A percentile compares a stretch with the other conserved stretches of the same genome.
Conservation (phyloP, 495 filamentous ascomycete genomes). For the Penicillium lagena region DNA sequence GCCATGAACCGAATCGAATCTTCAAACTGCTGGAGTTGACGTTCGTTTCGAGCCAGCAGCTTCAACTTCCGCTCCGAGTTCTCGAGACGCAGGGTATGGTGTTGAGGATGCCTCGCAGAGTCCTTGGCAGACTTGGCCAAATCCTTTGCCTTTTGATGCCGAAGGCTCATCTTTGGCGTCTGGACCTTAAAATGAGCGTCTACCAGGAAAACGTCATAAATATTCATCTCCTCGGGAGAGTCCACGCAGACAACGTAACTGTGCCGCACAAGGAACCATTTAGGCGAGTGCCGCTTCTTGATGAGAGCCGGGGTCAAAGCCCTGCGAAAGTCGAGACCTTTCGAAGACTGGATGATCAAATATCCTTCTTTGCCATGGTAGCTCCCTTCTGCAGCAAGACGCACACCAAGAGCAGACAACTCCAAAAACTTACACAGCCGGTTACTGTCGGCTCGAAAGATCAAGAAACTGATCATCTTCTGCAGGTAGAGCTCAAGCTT, state of each 20-base stretch:
- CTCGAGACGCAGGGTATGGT: conserved; percentile 75
- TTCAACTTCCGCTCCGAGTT: conserved; percentile 88
- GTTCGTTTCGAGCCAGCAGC: conserved; percentile 86
- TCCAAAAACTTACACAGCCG: conserved; percentile 94
- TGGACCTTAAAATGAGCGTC: conserved; percentile 78
- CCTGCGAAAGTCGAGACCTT: conserved; percentile 83
- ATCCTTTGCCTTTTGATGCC: conserved; percentile 61
- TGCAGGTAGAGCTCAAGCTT: conserved; percentile 91
- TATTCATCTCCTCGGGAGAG: conserved; percentile 96
- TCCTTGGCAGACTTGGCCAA: conserved; percentile 54
- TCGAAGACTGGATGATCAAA: conserved; percentile 81
- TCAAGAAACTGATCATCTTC: conserved; percentile 87
- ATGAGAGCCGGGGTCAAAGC: conserved; percentile 69
- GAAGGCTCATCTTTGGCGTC: conserved; percentile 53
- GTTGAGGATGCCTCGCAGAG: conserved; percentile 62
- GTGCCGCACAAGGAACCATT: conserved; percentile 97
- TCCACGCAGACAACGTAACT: conserved; percentile 97
- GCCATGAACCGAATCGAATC: conserved; percentile 86
- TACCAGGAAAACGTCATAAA: conserved; percentile 95
- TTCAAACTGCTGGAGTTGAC: conserved; percentile 85
- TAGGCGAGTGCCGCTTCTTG: conserved; percentile 75
- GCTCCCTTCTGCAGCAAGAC: conserved; percentile 88
- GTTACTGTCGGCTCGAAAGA: conserved; percentile 94
- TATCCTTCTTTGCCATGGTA: conserved; percentile 98
- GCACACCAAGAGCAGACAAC: conserved; percentile 88